Conservation (phyloP, 345 rosid genomes). For the Ailanthus altissimus region DNA sequence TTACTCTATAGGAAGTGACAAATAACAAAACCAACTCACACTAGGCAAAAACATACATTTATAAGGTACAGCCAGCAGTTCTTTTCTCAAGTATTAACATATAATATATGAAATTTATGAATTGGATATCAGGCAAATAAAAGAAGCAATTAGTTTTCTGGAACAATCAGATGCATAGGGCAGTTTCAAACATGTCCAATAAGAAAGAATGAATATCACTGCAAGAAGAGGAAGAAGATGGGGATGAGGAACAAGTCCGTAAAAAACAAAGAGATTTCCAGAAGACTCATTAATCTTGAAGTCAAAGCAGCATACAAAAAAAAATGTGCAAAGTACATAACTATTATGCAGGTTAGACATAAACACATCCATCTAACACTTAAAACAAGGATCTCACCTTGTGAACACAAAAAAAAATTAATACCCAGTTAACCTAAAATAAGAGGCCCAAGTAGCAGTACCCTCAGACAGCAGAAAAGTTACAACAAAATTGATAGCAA, state of each 20-base stretch:
- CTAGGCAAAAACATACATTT: not conserved
- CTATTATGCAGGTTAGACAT: not conserved
- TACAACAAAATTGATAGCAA: not conserved
- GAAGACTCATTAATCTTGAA: not conserved
- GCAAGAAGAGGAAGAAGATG: not conserved
- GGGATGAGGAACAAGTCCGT: not conserved
- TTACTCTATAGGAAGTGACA: conserved; percentile 16
- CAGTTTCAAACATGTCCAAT: not conserved
- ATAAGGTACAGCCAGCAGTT: not conserved
- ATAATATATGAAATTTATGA: not conserved
- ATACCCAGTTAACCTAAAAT: not conserved
- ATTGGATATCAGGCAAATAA: not conserved
- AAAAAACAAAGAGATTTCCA: not conserved
- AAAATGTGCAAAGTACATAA: not conserved
- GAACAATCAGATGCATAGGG: not conserved
- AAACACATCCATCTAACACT: not conserved
- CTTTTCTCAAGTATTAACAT: conserved; percentile 10
- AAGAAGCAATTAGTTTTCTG: not conserved
- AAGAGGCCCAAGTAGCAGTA: not conserved
- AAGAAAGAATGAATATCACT: not conserved
- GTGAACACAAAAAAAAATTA: not conserved
- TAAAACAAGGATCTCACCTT: not conserved
- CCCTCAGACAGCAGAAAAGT: not conserved
- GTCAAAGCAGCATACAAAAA: conserved; percentile 1
- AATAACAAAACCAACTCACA: conserved; percentile 1